A percentile compares a stretch with the other conserved stretches of the same genome.
These are phyloP conservation scores for Tephrocybe rancida DNA, from an alignment of 768 basidiomycete species.

Conservation along the genomic window DNA sequence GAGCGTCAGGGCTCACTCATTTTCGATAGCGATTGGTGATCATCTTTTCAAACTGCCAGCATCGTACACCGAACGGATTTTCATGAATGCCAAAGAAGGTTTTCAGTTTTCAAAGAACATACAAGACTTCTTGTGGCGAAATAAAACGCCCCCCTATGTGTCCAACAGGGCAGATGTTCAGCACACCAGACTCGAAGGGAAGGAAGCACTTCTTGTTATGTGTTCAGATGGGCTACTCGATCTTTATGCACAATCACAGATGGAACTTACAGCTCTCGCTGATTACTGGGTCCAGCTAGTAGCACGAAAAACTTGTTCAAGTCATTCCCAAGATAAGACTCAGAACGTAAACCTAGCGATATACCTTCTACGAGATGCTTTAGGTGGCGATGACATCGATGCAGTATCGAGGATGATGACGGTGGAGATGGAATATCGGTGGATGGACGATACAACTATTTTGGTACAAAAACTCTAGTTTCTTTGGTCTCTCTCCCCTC, in stretches of 20 bases:
- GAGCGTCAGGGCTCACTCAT: not conserved
- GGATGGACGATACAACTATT: conserved; percentile 66
- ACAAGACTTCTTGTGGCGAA: conserved; percentile 45
- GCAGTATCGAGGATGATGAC: conserved; percentile 48
- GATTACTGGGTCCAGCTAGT: conserved; percentile 41
- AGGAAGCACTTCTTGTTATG: conserved; percentile 42
- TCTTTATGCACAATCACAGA: conserved; percentile 36
- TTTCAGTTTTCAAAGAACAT: conserved; percentile 37
- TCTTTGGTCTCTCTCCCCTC: no score
- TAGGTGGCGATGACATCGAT: conserved; percentile 45
- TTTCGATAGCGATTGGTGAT: conserved; percentile 51
- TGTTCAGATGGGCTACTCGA: conserved; percentile 57
- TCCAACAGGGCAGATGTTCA: conserved; percentile 44
- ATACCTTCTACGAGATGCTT: conserved; percentile 41
- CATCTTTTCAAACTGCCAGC: conserved; percentile 54
- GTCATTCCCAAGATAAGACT: no score
- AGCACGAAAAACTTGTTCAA: conserved; percentile 14
- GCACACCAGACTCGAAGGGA: conserved; percentile 36
- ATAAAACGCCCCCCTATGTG: conserved; percentile 56
- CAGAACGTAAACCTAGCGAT: conserved; percentile 37
- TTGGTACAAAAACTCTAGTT: conserved; percentile 35
- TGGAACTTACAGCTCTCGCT: conserved; percentile 28
- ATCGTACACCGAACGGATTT: conserved; percentile 47
- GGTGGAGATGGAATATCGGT: conserved; percentile 45
- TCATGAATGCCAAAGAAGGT: conserved; percentile 40